phyloP scores from a whole-genome alignment of 345 rosid genomes.

The Salix koriyanagi region DNA sequence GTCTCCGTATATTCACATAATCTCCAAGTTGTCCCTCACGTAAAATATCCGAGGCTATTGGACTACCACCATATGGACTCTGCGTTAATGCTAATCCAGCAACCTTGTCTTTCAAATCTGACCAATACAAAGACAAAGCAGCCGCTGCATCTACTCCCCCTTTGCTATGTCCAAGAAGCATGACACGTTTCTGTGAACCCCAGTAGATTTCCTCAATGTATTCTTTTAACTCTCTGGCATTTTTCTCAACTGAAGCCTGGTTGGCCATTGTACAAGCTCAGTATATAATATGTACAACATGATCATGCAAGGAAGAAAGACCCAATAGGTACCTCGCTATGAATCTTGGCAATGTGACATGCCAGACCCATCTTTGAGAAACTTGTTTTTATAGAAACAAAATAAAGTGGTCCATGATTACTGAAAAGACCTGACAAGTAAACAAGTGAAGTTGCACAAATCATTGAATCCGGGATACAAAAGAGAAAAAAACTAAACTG shows the following conservation, averaged over 20 bases:
- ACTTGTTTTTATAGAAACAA: conserved; percentile 69
- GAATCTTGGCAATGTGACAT: conserved; percentile 98
- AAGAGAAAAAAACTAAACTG: background rate
- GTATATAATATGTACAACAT: conserved; percentile 10
- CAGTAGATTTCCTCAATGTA: conserved; percentile 92
- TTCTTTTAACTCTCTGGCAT: conserved; percentile 90
- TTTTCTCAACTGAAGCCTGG: conserved; percentile 97
- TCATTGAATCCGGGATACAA: background rate
- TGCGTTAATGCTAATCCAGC: conserved; percentile 87
- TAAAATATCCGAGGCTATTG: conserved; percentile 88
- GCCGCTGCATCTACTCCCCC: conserved; percentile 98
- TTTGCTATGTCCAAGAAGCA: conserved; percentile 98
- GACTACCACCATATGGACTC: conserved; percentile 94
- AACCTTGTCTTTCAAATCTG: conserved; percentile 93
- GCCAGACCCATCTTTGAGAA: conserved; percentile 91
- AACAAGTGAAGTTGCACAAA: background rate
- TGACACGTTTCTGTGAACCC: conserved; percentile 87
- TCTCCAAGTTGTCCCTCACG: conserved; percentile 96
- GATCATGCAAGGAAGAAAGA: background rate
- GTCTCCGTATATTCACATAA: conserved; percentile 68
- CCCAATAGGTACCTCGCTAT: conserved; percentile 65
- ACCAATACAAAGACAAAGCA: conserved; percentile 86
- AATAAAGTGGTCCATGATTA: conserved; percentile 95
- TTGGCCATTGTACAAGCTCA: conserved; percentile 22
- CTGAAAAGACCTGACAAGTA: conserved; percentile 84